A percentile compares a stretch with the other conserved stretches of the same genome.
Conservation (phyloP, 495 filamentous ascomycete species). For the Aspergillus sclerotiicarbonarius region DNA sequence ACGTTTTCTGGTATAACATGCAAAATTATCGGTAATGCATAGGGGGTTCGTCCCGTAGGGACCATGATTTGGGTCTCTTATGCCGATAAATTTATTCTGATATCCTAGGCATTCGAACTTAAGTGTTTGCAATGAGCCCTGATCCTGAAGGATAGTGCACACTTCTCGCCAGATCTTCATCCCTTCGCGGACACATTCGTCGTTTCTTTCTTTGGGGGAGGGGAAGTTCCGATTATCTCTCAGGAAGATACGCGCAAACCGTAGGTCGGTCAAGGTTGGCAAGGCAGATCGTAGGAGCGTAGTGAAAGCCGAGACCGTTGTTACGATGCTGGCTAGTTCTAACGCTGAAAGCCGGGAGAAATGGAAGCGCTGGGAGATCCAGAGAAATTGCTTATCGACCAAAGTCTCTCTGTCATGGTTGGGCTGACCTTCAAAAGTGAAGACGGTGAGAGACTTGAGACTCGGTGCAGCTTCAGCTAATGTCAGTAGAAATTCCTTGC, state of each 20-base stretch:
- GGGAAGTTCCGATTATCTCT: not conserved
- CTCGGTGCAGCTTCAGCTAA: not conserved
- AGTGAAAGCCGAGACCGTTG: not conserved
- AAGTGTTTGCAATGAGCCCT: not conserved
- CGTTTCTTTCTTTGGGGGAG: not conserved
- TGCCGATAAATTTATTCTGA: not conserved
- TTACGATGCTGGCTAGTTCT: not conserved
- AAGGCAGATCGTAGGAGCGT: not conserved
- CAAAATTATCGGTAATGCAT: too few species aligned
- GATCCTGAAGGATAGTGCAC: not conserved
- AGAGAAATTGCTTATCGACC: not conserved
- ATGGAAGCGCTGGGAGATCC: not conserved
- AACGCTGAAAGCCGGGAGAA: not conserved
- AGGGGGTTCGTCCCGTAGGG: too few species aligned
- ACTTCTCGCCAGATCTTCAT: not conserved
- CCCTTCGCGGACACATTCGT: not conserved
- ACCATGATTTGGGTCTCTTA: not conserved
- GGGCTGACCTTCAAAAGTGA: too few species aligned
- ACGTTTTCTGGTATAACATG: too few species aligned
- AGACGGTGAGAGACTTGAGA: not conserved
- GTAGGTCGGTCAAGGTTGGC: not conserved
- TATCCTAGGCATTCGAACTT: not conserved
- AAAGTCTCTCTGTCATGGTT: not conserved
- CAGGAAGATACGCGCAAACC: not conserved
- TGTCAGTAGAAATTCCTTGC: not conserved